These are phyloP conservation scores for Eucalyptus virginea DNA, from an alignment of 345 rosid genomes.

Conservation along the genomic window DNA sequence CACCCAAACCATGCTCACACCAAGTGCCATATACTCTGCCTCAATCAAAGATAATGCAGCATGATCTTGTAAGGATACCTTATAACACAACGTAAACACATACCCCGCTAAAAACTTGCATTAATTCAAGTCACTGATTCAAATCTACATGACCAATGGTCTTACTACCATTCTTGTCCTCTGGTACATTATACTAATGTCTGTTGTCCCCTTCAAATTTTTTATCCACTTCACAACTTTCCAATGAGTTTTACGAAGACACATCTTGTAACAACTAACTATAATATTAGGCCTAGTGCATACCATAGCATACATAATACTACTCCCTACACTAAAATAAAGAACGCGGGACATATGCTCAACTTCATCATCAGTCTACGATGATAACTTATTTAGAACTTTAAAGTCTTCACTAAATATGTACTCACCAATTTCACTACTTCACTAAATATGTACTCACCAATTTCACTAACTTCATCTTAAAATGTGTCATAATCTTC, in stretches of 20 bases:
- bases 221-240: neutral
- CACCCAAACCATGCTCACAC: too few species aligned
- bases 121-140: neutral
- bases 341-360: fast-evolving
- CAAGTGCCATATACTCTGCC: too few species aligned
- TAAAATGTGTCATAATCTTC: too few species aligned
- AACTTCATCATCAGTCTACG: fast-evolving
- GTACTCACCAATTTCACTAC: too few species aligned
- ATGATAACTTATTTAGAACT: neutral
- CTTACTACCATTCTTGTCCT: neutral
- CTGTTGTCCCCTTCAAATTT: neutral
- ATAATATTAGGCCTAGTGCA: neutral
- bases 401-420: too few species aligned
- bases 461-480: neutral
- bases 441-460: neutral
- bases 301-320: neutral
- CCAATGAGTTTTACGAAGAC: neutral
- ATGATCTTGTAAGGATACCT: too few species aligned
- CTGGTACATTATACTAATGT: fast-evolving
- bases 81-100: too few species aligned
- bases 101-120: neutral
- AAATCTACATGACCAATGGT: neutral
- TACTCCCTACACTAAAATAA: too few species aligned
- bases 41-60: too few species aligned
- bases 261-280: fast-evolving